These are phyloP conservation scores for Ensete glaucum DNA, from an alignment of 176 grass and related monocot species.

Conservation along the genomic window DNA sequence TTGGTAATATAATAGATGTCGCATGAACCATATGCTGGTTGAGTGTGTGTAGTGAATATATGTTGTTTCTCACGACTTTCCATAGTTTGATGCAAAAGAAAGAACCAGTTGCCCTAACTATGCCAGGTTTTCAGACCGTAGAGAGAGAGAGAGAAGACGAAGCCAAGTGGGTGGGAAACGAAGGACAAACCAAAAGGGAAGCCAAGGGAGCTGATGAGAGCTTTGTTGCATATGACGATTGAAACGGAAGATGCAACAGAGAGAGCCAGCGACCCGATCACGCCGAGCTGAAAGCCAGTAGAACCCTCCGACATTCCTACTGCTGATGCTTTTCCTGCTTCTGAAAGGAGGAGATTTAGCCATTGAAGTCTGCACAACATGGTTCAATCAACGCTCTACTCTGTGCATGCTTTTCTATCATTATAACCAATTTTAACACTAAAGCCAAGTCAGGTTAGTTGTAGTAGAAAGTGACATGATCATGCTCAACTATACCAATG, in stretches of 20 bases:
- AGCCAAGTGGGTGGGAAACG: conserved; percentile 17
- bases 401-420: too few species aligned
- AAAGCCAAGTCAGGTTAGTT: too few species aligned
- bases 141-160: not conserved
- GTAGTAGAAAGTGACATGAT: too few species aligned
- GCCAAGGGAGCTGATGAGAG: conserved; percentile 89
- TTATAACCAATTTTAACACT: too few species aligned
- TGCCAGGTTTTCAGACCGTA: not conserved
- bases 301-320: not conserved
- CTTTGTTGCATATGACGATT: conserved; percentile 99
- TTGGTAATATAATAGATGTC: too few species aligned
- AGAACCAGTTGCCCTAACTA: too few species aligned
- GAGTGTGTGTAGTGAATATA: too few species aligned
- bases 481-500: too few species aligned
- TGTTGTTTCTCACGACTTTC: too few species aligned
- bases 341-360: not conserved
- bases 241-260: conserved; percentile 90
- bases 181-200: conserved; percentile 71
- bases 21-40: too few species aligned
- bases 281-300: conserved; percentile 52
- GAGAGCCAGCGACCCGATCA: conserved; percentile 78
- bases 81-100: too few species aligned
- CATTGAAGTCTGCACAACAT: not conserved
- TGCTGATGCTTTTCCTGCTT: not conserved
- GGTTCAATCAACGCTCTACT: too few species aligned